Conservation (phyloP, 352 stramenopile species). For the Pythium aphanidermatum region DNA sequence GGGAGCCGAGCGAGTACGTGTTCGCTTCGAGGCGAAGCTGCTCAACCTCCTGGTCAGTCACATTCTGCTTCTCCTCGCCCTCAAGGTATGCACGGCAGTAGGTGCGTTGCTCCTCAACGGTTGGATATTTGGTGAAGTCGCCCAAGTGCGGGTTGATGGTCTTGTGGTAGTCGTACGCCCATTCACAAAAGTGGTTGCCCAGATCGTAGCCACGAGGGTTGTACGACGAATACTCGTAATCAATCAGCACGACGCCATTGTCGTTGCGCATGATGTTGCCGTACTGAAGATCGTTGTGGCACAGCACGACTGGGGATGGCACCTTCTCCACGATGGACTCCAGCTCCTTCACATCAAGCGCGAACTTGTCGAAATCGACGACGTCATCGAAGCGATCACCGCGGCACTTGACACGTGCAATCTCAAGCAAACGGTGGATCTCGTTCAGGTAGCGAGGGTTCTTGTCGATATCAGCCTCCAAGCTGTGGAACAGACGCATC, state of each 20-base stretch:
- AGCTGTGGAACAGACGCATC: conserved; percentile 61
- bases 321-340: conserved; percentile 47
- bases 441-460: conserved; percentile 48
- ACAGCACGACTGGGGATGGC: conserved; percentile 74
- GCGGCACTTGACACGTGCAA: conserved; percentile 52
- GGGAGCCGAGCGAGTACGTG: conserved; percentile 76
- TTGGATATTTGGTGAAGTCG: conserved; percentile 74
- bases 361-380: conserved; percentile 46
- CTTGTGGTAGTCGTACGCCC: conserved; percentile 80
- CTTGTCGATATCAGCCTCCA: conserved; percentile 63
- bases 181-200: conserved; percentile 92
- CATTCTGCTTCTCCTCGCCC: conserved; percentile 30
- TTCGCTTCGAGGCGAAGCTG: conserved; percentile 63
- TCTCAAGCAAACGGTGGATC: conserved; percentile 47
- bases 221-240: conserved; percentile 93
- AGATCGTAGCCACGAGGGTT: conserved; percentile 89
- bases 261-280: conserved; percentile 89
- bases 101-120: conserved; percentile 44
- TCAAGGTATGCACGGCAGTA: conserved; percentile 70
- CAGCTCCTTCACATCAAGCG: conserved; percentile 43
- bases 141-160: conserved; percentile 70
- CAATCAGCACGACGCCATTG: conserved; percentile 78
- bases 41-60: conserved; percentile 56
- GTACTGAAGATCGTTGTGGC: conserved; percentile 92
- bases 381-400: conserved; percentile 33